Evolutionary conservation across 345 rosid species (phyloP).

Genomic region (Eucalyptus rudis): DNA sequence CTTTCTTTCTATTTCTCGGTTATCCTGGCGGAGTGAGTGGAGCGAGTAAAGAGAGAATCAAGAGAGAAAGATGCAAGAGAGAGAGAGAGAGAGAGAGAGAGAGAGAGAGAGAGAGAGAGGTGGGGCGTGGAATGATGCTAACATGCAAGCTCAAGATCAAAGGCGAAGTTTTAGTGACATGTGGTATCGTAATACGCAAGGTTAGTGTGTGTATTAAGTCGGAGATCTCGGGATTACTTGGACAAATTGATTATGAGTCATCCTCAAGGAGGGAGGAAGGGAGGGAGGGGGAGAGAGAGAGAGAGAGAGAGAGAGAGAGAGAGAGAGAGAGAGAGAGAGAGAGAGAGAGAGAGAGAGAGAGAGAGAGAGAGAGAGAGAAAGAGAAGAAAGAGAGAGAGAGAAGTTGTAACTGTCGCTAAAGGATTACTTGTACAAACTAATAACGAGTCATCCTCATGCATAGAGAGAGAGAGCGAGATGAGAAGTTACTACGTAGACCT

Average conservation of each 20-base stretch:
- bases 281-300: too few species aligned
- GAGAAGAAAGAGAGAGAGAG: neutral
- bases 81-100: neutral
- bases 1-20: neutral
- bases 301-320: too few species aligned
- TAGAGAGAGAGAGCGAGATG: neutral
- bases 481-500: neutral
- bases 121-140: neutral
- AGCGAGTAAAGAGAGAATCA: neutral
- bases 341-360: neutral
- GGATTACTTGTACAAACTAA: neutral
- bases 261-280: neutral
- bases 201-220: neutral
- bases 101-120: neutral
- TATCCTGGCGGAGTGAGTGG: neutral
- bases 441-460: neutral
- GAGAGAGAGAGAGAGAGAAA: too few species aligned
- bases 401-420: neutral
- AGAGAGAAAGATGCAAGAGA: neutral
- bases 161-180: neutral
- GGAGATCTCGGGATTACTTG: neutral
- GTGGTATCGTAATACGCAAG: neutral
- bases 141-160: neutral
- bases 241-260: neutral
- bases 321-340: too few species aligned